These are phyloP conservation scores for Aegle marmelos DNA, from an alignment of 345 rosid genomes.

Conservation along the genomic window DNA sequence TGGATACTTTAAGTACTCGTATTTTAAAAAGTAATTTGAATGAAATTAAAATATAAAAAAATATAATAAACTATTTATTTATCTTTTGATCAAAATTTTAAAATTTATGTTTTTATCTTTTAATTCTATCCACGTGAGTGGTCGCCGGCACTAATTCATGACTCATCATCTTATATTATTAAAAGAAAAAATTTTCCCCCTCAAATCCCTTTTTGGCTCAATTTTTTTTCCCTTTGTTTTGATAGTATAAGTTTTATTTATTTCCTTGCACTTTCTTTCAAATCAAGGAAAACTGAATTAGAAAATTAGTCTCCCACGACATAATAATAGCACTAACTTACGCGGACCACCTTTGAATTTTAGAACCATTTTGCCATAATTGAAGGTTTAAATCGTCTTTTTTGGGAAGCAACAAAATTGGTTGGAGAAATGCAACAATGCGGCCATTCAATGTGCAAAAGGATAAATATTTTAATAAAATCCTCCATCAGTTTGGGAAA, in stretches of 20 bases:
- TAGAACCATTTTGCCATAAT: not conserved
- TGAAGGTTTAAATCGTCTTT: not conserved
- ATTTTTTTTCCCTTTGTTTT: no score
- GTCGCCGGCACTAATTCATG: no score
- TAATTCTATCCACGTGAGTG: no score
- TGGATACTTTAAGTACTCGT: fast-evolving
- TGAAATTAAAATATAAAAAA: no score
- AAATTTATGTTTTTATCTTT: no score
- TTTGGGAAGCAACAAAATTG: not conserved
- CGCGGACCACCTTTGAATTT: no score
- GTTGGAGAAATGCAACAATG: not conserved
- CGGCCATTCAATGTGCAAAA: not conserved
- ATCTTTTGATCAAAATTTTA: no score
- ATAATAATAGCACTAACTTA: not conserved
- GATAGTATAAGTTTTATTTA: not conserved
- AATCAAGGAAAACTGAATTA: not conserved
- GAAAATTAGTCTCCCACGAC: not conserved
- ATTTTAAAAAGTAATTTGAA: no score
- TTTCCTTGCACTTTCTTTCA: not conserved
- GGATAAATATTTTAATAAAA: not conserved
- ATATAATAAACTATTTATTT: no score
- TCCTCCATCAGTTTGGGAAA: constrained; percentile 2
- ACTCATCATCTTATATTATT: no score
- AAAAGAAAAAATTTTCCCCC: no score
- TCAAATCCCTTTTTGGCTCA: no score